phyloP scores from a whole-genome alignment of 148 eudicot species.

The Rhododendron kiyosumense region DNA sequence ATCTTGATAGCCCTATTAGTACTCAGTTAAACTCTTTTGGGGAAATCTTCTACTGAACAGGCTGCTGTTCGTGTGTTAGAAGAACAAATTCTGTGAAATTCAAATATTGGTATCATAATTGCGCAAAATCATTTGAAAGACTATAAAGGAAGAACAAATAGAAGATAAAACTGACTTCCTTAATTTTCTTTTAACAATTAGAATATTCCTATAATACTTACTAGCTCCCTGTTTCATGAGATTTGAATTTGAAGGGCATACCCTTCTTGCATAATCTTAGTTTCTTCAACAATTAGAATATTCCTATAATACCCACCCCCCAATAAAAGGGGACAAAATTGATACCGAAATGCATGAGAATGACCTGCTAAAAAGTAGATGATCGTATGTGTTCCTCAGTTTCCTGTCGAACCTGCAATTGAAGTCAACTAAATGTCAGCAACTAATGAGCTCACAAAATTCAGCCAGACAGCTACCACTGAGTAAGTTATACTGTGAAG shows the following conservation, averaged over 20 bases:
- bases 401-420: slow-evolving; percentile 94
- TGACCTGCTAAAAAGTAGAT: slow-evolving; percentile 94
- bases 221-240: background rate
- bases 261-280: background rate
- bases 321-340: background rate
- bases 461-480: background rate
- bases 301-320: no score
- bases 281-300: no score
- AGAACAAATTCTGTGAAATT: background rate
- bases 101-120: background rate
- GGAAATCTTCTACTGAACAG: background rate
- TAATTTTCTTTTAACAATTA: background rate
- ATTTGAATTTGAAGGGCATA: background rate
- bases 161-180: background rate
- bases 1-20: background rate
- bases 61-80: background rate
- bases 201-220: background rate
- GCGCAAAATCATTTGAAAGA: background rate
- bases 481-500: background rate
- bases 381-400: slow-evolving; percentile 80
- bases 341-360: slow-evolving; percentile 7
- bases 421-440: slow-evolving; percentile 10
- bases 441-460: slow-evolving; percentile 1
- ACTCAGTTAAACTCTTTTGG: background rate
- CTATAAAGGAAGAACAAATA: background rate